Evolutionary conservation across 2,329 filamentous ascomycete species (phyloP).

Genomic region (Teratosphaeria epicoccoides): DNA sequence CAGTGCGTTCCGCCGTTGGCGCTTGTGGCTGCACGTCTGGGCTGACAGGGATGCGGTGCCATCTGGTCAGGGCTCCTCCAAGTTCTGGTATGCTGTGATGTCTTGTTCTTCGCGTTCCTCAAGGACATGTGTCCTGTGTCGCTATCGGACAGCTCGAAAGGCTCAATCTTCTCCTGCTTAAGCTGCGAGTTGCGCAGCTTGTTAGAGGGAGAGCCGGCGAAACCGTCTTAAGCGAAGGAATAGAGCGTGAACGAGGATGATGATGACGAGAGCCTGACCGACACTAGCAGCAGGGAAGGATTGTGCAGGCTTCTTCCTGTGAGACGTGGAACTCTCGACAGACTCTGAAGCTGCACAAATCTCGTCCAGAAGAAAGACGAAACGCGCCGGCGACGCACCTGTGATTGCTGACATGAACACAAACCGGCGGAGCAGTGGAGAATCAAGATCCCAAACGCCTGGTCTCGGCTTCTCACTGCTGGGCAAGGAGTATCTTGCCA

Average conservation of each 20-base stretch:
- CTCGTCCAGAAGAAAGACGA: background rate
- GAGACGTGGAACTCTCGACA: background rate
- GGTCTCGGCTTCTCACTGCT: background rate
- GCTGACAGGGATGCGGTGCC: background rate
- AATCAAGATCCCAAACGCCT: background rate
- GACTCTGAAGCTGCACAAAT: background rate
- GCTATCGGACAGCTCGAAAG: background rate
- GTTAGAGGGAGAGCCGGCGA: background rate
- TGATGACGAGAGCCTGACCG: background rate
- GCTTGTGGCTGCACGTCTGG: background rate
- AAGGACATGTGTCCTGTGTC: background rate
- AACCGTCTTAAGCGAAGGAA: background rate
- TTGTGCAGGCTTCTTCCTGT: background rate
- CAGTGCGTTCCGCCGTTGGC: background rate
- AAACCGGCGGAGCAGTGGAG: background rate
- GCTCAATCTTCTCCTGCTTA: background rate
- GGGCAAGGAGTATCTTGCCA: background rate
- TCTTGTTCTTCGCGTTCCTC: background rate
- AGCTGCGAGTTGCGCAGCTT: background rate
- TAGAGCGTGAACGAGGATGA: background rate
- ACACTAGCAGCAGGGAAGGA: background rate
- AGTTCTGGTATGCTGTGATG: background rate
- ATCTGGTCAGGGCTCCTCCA: background rate
- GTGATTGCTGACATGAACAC: background rate
- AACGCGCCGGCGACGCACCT: background rate